Base-by-base conservation (phyloP, 2,329 filamentous ascomycete species). In the Mycogone perniciosa region DNA sequence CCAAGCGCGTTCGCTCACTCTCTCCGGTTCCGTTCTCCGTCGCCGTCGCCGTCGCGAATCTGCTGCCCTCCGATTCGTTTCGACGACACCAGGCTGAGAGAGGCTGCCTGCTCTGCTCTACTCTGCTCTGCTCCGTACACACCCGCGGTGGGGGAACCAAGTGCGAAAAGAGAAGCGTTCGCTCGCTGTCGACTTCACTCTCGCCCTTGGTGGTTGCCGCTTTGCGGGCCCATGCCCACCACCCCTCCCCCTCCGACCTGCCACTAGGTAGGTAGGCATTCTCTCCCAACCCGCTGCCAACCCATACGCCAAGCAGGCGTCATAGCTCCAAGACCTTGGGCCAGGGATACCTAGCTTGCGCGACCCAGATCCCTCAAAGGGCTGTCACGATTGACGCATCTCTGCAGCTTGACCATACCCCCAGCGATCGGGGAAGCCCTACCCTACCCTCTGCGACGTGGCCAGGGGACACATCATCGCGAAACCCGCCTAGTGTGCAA, bases 401-500 rank as follows among this genome's bases (percentile, higher is more conserved):
- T 68, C 73, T 76, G 76, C 76, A 78, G 72, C 71, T 74, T 70
- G 72, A 74, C 71, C 71, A 71, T 66, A 66, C 66, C 62, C 52
- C 39, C 27, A 53, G 46, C 54, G 48, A 45, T 48, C 56, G 45
- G 73, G 71, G 74, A 76, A 74, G 74, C 76, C 74, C 70, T 76
- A 72, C 69, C 42, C 45, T 52, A 33, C 63, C 70, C 64, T 71
- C 71, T 76, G 76, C 77, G 76, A 81, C 78, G 77, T 81, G 78
- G 79, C 76, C 73, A 71, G 71, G 76, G 56, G 60, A 79, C 77
- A 80, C 78, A 79, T 81, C 77, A 80, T 71, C 70, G 69, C 68
- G 70, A 73, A 70, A 46, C 39, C 47, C 66, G 67, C 71, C 64
- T 71, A 72, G 74, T 79, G 78, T 80, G 69, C 73, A 72, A 77